phyloP scores from a whole-genome alignment of 352 stramenopile species.

The Pythium aquatile region DNA sequence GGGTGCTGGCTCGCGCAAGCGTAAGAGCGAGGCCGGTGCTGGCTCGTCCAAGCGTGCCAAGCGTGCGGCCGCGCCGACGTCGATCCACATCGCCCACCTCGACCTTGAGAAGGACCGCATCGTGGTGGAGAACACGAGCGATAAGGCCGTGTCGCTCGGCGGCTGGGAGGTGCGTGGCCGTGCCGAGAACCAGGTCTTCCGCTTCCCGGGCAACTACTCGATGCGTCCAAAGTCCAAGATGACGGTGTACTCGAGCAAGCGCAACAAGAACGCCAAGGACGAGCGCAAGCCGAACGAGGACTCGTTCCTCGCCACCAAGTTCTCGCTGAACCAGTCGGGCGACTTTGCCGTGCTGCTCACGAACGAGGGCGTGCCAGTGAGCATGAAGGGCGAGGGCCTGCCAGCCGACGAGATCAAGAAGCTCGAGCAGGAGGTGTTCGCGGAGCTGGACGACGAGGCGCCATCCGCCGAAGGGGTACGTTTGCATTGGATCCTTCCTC shows the following conservation, averaged over 20 bases:
- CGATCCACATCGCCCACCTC: slow-evolving; percentile 60
- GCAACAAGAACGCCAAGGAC: slow-evolving; percentile 74
- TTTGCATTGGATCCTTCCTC: slow-evolving; percentile 5
- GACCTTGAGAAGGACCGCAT: slow-evolving; percentile 78
- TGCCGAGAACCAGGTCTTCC: slow-evolving; percentile 62
- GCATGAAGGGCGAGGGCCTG: slow-evolving; percentile 60
- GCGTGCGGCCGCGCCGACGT: slow-evolving; percentile 32
- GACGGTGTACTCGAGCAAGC: slow-evolving; percentile 77
- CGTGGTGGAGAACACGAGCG: slow-evolving; percentile 72
- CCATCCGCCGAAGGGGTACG: slow-evolving; percentile 53
- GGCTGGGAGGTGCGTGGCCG: slow-evolving; percentile 67
- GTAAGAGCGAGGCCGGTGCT: slow-evolving; percentile 45
- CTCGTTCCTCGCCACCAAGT: slow-evolving; percentile 79
- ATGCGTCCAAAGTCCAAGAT: slow-evolving; percentile 69
- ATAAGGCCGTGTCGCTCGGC: slow-evolving; percentile 50
- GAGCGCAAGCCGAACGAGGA: slow-evolving; percentile 72
- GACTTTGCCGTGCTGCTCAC: slow-evolving; percentile 70
- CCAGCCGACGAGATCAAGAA: slow-evolving; percentile 56
- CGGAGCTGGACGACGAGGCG: slow-evolving; percentile 50
- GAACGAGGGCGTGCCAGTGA: slow-evolving; percentile 65
- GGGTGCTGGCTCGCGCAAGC: slow-evolving; percentile 53
- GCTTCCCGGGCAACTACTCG: slow-evolving; percentile 62
- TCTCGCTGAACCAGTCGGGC: slow-evolving; percentile 64
- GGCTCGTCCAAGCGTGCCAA: slow-evolving; percentile 47
- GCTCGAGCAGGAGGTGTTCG: slow-evolving; percentile 51